Conservation (phyloP, 768 basidiomycete species). For the Termitomyces sp. region DNA sequence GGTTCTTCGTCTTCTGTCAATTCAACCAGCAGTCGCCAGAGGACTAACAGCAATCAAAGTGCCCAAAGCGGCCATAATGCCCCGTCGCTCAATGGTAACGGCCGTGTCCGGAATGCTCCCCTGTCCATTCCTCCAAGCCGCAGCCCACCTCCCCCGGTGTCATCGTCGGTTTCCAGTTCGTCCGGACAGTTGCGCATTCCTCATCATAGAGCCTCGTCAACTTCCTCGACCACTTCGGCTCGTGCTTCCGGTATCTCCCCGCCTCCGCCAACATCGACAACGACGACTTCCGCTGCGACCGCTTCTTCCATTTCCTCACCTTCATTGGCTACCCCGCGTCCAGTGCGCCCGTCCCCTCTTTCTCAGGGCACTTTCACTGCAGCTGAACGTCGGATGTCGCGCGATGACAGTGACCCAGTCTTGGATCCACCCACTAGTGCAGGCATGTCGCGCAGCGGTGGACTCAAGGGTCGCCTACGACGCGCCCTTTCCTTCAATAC, state of each 20-base stretch:
- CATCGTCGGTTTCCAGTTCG: constrained; percentile 22
- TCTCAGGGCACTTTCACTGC: constrained; percentile 62
- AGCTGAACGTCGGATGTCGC: constrained; percentile 71
- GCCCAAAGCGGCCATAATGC: constrained; percentile 37
- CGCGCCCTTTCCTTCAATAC: constrained; percentile 69
- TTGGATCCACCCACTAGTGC: constrained; percentile 34
- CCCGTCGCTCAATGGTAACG: constrained; percentile 27
- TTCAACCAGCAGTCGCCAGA: constrained; percentile 57
- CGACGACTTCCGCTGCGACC: constrained; percentile 26
- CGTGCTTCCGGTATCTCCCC: constrained; percentile 28
- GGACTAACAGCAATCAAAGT: constrained; percentile 71
- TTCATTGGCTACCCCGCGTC: constrained; percentile 29
- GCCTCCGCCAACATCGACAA: constrained; percentile 26
- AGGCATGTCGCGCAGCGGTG: constrained; percentile 48
- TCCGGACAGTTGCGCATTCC: constrained; percentile 26
- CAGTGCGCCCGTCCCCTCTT: constrained; percentile 58
- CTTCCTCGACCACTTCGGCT: constrained; percentile 45
- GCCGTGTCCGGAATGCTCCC: constrained; percentile 31
- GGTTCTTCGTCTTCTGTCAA: constrained; percentile 76
- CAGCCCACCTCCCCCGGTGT: constrained; percentile 24
- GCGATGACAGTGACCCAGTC: constrained; percentile 70
- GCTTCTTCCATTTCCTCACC: constrained; percentile 27
- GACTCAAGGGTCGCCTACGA: constrained; percentile 73
- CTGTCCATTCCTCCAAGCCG: constrained; percentile 23
- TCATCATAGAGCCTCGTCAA: constrained; percentile 28